Percentiles rank a stretch among this genome's conserved stretches.
Evolutionary conservation across 2,329 filamentous ascomycete species (phyloP).

Genomic region (Cylindrodendrum hubeiense): DNA sequence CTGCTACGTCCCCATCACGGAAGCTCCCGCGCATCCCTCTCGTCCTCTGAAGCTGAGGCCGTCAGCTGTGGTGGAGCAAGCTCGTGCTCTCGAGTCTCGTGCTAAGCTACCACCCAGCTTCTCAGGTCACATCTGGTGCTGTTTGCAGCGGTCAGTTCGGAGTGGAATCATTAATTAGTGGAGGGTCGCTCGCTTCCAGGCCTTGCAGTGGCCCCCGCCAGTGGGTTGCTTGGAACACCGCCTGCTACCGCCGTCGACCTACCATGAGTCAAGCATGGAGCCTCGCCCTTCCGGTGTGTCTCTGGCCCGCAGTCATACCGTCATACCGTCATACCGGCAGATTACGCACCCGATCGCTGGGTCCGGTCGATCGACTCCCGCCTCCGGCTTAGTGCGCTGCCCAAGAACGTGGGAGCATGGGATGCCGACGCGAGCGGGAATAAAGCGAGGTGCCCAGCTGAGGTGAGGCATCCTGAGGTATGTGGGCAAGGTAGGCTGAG

Average conservation of each 20-base stretch:
- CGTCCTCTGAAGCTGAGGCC: neutral
- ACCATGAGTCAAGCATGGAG: neutral
- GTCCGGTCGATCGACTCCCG: conserved; percentile 26
- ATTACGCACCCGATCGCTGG: conserved; percentile 17
- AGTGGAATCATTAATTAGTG: neutral
- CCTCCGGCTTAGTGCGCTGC: conserved; percentile 23
- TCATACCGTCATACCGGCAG: conserved; percentile 3
- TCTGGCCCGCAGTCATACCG: neutral
- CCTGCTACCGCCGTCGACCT: neutral
- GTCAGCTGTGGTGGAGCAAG: conserved; percentile 14
- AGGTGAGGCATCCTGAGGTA: neutral
- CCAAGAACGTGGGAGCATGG: conserved; percentile 22
- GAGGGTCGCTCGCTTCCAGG: neutral
- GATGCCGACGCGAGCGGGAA: conserved; percentile 6
- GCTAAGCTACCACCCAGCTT: neutral
- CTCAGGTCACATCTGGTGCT: neutral
- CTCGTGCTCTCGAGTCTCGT: conserved; percentile 1
- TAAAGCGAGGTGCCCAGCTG: conserved; percentile 2
- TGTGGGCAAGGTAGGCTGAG: neutral
- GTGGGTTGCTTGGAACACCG: neutral
- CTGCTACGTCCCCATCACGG: neutral
- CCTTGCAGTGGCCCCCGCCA: neutral
- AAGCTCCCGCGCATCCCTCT: conserved; percentile 15
- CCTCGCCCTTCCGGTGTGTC: neutral
- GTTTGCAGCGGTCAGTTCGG: neutral